Base-by-base conservation (phyloP, 768 basidiomycete genomes). In the Boletus sensibilis region DNA sequence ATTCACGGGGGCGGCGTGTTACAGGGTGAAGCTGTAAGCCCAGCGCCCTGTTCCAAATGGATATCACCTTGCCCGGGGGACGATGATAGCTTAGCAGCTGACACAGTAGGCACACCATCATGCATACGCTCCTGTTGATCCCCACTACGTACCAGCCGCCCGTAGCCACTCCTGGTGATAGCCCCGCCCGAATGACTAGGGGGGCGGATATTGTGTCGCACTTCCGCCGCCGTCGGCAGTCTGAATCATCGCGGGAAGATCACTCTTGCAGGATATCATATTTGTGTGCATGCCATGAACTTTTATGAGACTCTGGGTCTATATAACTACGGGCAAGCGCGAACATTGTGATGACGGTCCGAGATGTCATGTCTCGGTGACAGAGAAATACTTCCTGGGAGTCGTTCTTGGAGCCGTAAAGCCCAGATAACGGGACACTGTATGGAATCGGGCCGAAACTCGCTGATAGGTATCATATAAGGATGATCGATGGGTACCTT, bases 181-280 rank as follows among this genome's bases (percentile, higher is more conserved):
- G 9, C 31, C 38, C 8, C 40, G 13, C 21, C 1, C 27, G 7
- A 29, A 27, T 9, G 44, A 20, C 53, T 20, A 18, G 13, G 20
- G 34, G 45, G 33, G n/a, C 41, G 29, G 35, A 33, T n/a, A 46
- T 39, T 13, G 38, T 6, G 0, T 14, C n/a, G 21, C 31, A 25
- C 43, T 35, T 57, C 37, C 55, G 55, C 55, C 44, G 38, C 38
- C 43, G 38, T 6, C 31, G 43, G 27, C 55, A 21, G 37, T 4
- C 37, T 18, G 37, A 18, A 46, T 46, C 43, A 34, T 56, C 56
- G 56, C 56, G 56, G 55, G 29, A 57, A 57, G 55, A 41, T 43
- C 39, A 21, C 27, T 40, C 25, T 38, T 23, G 33, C 8, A 20
- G 33, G 5, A 34, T 14, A 23, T 10, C 11, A 18, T 12, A 47